A percentile compares a stretch with the other conserved stretches of the same genome.
These are phyloP conservation scores for Plasmodium cynomolgi DNA, from an alignment of 169 alveolate genomes.

Conservation along the genomic window DNA sequence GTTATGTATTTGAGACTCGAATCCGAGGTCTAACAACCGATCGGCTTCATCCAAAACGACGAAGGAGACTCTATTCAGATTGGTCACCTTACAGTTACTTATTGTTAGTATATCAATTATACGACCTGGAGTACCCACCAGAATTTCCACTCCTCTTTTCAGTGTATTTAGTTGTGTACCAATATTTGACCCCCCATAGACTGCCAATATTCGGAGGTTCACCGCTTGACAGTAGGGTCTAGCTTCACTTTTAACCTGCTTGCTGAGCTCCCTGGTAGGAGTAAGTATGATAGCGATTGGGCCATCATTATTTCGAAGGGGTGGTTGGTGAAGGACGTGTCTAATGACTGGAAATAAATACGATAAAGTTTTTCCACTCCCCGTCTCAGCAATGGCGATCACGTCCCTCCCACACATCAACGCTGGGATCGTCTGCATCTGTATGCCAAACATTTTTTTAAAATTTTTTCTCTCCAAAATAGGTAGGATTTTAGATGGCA, in stretches of 20 bases:
- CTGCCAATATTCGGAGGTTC: conserved; percentile 87
- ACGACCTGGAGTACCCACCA: conserved; percentile 98
- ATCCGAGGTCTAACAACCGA: conserved; percentile 97
- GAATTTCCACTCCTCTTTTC: conserved; percentile 96
- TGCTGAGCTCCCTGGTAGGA: conserved; percentile 96
- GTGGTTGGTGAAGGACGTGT: conserved; percentile 92
- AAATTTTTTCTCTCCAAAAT: conserved; percentile 92
- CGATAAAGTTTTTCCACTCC: conserved; percentile 98
- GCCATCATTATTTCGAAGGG: conserved; percentile 93
- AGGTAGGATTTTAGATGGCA: conserved; percentile 92
- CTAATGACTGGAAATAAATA: conserved; percentile 97
- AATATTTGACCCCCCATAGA: conserved; percentile 96
- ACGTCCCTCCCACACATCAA: conserved; percentile 96
- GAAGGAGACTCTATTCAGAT: conserved; percentile 94
- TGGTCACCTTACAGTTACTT: conserved; percentile 93
- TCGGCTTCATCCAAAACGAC: conserved; percentile 99
- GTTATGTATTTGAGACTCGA: conserved; percentile 96
- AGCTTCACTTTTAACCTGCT: conserved; percentile 92
- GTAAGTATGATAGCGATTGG: conserved; percentile 91
- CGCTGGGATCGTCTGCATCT: conserved; percentile 96
- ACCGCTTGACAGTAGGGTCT: conserved; percentile 85
- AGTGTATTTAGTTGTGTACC: conserved; percentile 92
- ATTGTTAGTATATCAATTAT: conserved; percentile 94
- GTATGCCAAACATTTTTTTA: conserved; percentile 96
- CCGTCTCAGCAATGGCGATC: conserved; percentile 99